These are phyloP conservation scores for Cornus suecica DNA, from an alignment of 148 eudicot species.

Conservation along the genomic window DNA sequence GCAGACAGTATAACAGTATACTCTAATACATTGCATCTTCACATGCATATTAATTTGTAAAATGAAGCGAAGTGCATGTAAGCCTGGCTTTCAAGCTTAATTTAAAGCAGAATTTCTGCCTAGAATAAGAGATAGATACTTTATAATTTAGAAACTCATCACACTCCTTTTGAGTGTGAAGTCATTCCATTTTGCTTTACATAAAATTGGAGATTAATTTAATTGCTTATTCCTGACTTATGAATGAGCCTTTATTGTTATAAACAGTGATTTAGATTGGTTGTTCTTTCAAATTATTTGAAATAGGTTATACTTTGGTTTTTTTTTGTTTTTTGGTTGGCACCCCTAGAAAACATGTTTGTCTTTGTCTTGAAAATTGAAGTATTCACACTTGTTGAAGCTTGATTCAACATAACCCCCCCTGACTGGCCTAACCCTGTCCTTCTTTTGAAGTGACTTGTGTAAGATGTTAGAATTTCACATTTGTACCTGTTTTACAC, in stretches of 20 bases:
- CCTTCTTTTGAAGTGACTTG: too few species aligned
- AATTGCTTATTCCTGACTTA: background rate
- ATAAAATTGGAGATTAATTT: background rate
- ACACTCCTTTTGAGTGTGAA: background rate
- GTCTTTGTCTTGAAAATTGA: background rate
- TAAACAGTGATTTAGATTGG: background rate
- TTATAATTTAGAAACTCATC: background rate
- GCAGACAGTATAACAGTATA: too few species aligned
- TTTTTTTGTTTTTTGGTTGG: background rate
- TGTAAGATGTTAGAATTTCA: background rate
- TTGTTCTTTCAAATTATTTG: conserved; percentile 2
- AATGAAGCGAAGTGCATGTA: background rate
- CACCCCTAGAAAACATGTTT: background rate
- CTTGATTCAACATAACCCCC: background rate
- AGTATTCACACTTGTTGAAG: background rate
- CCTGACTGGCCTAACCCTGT: background rate
- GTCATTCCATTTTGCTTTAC: background rate
- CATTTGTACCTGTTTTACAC: background rate
- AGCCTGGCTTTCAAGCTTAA: background rate
- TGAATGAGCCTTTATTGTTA: background rate
- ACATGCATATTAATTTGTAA: conserved; percentile 1
- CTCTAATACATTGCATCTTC: background rate
- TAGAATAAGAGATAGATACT: too few species aligned
- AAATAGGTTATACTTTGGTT: background rate
- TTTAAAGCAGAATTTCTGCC: background rate